Evolutionary conservation across 768 basidiomycete species (phyloP).

Genomic region (Ramaria sp.): DNA sequence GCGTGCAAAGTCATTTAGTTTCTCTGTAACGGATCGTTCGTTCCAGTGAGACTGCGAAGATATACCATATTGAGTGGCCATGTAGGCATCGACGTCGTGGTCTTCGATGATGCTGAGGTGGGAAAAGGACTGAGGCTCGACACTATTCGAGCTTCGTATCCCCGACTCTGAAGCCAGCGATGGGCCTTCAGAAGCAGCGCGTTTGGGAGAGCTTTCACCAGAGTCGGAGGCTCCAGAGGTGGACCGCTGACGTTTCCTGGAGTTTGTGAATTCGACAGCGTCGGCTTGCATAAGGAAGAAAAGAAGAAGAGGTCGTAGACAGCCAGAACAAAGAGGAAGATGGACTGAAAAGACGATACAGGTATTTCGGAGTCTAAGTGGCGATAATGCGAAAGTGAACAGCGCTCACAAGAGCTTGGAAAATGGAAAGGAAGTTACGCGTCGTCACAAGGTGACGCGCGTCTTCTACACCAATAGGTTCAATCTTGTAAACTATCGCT

Average conservation of each 20-base stretch:
- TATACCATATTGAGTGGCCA: constrained; percentile 23
- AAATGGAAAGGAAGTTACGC: constrained; percentile 1
- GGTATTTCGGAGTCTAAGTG: neutral
- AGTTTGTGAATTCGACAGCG: neutral
- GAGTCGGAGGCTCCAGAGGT: constrained; percentile 16
- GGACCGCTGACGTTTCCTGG: constrained; percentile 22
- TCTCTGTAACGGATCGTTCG: constrained; percentile 31
- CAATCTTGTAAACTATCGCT: no score
- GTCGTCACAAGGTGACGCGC: constrained; percentile 9
- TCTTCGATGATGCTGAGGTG: constrained; percentile 21
- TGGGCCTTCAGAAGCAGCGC: constrained; percentile 61
- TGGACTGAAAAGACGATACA: neutral
- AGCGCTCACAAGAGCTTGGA: neutral
- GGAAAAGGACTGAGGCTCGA: constrained; percentile 10
- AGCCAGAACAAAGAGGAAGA: neutral
- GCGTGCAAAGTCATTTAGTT: constrained; percentile 37
- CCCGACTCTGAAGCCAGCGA: constrained; percentile 28
- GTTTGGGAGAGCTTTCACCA: constrained; percentile 50
- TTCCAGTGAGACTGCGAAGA: constrained; percentile 10
- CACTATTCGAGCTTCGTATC: constrained; percentile 23
- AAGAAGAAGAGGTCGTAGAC: neutral
- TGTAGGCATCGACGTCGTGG: constrained; percentile 48
- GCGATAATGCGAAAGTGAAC: neutral
- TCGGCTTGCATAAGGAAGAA: neutral
- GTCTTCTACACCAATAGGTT: neutral